phyloP scores from a whole-genome alignment of 495 filamentous ascomycete species.

The Extremus antarcticus region DNA sequence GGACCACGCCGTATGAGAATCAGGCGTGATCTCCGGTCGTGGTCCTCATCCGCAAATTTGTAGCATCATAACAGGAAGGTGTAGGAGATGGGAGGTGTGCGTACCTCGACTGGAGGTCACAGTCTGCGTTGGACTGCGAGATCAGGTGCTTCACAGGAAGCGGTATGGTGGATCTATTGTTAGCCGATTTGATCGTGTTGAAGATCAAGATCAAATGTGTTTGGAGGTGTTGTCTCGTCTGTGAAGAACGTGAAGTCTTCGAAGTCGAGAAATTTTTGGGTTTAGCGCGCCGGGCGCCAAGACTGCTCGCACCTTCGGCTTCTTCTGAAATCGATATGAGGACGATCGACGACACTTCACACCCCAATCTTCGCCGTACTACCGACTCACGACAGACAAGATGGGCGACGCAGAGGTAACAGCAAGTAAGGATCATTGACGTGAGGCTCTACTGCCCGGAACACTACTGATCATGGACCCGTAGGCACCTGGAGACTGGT shows the following conservation, averaged over 20 bases:
- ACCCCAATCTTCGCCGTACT: background rate
- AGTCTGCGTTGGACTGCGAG: constrained; percentile 8
- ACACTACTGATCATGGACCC: background rate
- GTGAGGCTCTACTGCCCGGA: background rate
- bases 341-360: background rate
- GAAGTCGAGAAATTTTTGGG: background rate
- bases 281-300: background rate
- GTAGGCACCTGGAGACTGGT: constrained; percentile 65
- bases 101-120: constrained; percentile 6
- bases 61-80: constrained; percentile 58
- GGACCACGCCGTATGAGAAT: constrained; percentile 56
- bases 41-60: constrained; percentile 96
- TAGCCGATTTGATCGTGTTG: no score
- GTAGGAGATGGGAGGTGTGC: background rate
- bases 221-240: no score
- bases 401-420: constrained; percentile 61
- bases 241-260: no score
- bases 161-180: no score
- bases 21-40: constrained; percentile 73
- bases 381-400: constrained; percentile 18
- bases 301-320: background rate
- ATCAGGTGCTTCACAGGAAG: background rate
- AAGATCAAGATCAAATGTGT: no score
- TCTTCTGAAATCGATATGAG: background rate
- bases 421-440: constrained; percentile 36